A percentile compares a stretch with the other conserved stretches of the same genome.
Evolutionary conservation across 805 yeast genomes (phyloP).

Genomic region (Teunomyces panamensis): DNA sequence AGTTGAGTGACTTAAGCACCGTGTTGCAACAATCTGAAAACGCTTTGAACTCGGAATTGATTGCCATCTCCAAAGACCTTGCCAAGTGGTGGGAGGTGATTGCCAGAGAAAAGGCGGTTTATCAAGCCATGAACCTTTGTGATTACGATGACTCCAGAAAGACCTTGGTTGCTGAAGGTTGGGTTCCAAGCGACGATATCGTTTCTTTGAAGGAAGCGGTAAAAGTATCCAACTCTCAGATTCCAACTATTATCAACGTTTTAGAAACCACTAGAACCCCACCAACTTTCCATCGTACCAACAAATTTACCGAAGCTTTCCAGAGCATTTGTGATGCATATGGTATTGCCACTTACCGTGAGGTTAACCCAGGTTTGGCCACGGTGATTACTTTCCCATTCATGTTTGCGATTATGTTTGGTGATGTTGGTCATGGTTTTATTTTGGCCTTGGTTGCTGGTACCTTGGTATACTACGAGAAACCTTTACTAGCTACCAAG

Average conservation of each 20-base stretch:
- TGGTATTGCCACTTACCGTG: conserved; percentile 73
- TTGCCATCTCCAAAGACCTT: conserved; percentile 71
- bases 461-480: conserved; percentile 54
- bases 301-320: conserved; percentile 66
- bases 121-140: conserved; percentile 71
- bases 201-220: conserved; percentile 62
- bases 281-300: conserved; percentile 68
- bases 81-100: conserved; percentile 60
- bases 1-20: conserved; percentile 32
- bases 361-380: conserved; percentile 73
- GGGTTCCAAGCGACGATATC: conserved; percentile 86
- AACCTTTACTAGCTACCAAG: conserved; percentile 46
- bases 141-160: conserved; percentile 81
- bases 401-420: conserved; percentile 83
- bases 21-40: conserved; percentile 48
- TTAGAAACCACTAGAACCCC: conserved; percentile 65
- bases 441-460: conserved; percentile 56
- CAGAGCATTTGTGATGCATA: conserved; percentile 75
- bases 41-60: conserved; percentile 73
- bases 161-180: conserved; percentile 91
- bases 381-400: conserved; percentile 75
- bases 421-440: conserved; percentile 79
- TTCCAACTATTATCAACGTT: conserved; percentile 54
- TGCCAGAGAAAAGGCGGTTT: conserved; percentile 80
- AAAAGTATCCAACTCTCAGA: conserved; percentile 54